Base-by-base conservation (phyloP, 805 yeast species). In the Scheffersomyces coipomensis region DNA sequence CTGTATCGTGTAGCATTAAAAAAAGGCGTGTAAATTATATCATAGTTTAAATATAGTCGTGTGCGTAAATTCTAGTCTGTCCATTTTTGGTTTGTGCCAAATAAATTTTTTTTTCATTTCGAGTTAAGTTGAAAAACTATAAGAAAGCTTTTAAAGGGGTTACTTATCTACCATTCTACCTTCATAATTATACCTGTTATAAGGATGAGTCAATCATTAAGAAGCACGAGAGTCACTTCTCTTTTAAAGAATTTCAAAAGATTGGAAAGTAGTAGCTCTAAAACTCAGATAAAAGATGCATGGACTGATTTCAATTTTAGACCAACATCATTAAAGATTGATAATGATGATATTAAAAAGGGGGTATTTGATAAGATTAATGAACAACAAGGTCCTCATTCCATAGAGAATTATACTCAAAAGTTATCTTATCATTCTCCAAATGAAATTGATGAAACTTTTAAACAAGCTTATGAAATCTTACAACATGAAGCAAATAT, bases 341-440 rank as follows among this genome's bases (percentile, higher is more conserved):
- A 38, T 19, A 49, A 60, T 42, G 45, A 47, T 7, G 42, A 43
- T 18, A 46, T 51, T 25, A 47, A 53, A 35, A 33, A 49, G 4
- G 55, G 53, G 30, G 39, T 64, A 21, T 56, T 64, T 35, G 35
- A 54, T 25, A 55, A 52, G 17, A 47, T 55, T 22, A 43, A 47
- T 24, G 48, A 64, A 10, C 36, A 44, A 7, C 43, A 47, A 21
- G 86, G 86, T 2, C 87, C 88, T 8, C 69, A 67, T 9, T 72
- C 84, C 13, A 51, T 81, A 19, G 69, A 64, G 42, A 62, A 68
- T 37, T 56, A 64, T 33, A 52, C 64, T 32, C 71, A 64, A 45
- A 73, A 73, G 54, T 44, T 59, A 26, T 68, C 78, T 43, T 88
- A 89, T 63, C 71, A 68, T 38, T 71, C 91, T 2, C 96, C 96